Percentiles rank a stretch among this genome's conserved stretches.
Conservation (phyloP, 768 basidiomycete genomes). For the Mycena metata region DNA sequence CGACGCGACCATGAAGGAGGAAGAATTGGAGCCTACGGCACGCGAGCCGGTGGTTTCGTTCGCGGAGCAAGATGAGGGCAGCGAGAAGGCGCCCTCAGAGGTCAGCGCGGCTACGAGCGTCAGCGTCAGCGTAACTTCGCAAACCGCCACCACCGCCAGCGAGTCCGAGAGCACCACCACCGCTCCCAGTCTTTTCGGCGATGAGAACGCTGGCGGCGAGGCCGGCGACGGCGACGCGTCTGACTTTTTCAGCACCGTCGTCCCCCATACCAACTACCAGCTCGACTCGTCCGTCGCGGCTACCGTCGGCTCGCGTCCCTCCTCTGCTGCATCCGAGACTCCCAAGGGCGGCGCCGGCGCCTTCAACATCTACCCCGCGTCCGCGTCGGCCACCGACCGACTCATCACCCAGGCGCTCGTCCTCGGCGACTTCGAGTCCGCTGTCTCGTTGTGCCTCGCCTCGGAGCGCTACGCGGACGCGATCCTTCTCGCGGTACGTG, state of each 20-base stretch:
- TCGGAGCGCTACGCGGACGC: constrained; percentile 95
- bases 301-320: constrained; percentile 92
- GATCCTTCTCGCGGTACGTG: constrained; percentile 91
- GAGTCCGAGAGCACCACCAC: constrained; percentile 85
- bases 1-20: constrained; percentile 48
- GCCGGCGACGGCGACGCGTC: constrained; percentile 58
- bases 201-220: constrained; percentile 70
- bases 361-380: constrained; percentile 91
- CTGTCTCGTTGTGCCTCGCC: constrained; percentile 92
- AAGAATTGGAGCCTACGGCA: constrained; percentile 58
- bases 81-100: constrained; percentile 82
- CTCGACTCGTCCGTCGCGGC: constrained; percentile 94
- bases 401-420: constrained; percentile 94
- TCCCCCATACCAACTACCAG: constrained; percentile 86
- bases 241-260: constrained; percentile 92
- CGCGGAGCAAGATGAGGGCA: constrained; percentile 73
- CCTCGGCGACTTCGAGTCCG: constrained; percentile 94
- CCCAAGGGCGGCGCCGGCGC: constrained; percentile 74
- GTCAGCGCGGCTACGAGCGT: constrained; percentile 59
- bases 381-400: constrained; percentile 89
- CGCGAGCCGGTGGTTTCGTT: constrained; percentile 89
- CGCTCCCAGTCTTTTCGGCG: constrained; percentile 89
- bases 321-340: constrained; percentile 81
- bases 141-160: constrained; percentile 67
- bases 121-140: constrained; percentile 66